Evolutionary conservation across 306 rosid genomes (phyloP).

Genomic region (Neltuma alba): DNA sequence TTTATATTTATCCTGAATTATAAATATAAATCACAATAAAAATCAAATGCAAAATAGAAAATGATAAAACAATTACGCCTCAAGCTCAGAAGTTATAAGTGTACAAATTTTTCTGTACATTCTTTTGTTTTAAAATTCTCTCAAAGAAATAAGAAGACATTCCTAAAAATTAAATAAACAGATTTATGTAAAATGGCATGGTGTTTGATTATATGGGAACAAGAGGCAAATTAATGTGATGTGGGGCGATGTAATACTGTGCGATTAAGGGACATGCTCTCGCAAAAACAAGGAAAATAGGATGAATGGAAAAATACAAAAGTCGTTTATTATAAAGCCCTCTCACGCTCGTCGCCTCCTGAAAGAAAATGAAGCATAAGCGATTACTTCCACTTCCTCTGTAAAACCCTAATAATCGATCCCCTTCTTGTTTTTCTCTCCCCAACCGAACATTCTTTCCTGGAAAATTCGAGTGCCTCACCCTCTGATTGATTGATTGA

Average conservation of each 20-base stretch:
- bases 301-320: neutral
- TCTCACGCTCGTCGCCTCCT: neutral
- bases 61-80: neutral
- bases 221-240: neutral
- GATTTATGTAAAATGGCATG: no score
- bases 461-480: slow-evolving; percentile 42
- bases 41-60: neutral
- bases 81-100: neutral
- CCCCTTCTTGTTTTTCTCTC: slow-evolving; percentile 24
- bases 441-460: slow-evolving; percentile 29
- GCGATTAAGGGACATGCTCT: neutral
- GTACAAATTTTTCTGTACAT: no score
- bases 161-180: neutral
- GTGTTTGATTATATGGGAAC: neutral
- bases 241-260: neutral
- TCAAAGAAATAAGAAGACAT: neutral
- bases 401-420: slow-evolving; percentile 83
- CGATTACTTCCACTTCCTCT: slow-evolving; percentile 49
- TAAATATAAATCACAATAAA: neutral
- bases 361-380: slow-evolving; percentile 35
- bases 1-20: neutral
- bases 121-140: neutral
- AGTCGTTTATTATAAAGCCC: slow-evolving; percentile 10
- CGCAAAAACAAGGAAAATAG: neutral
- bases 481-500: slow-evolving; percentile 22